These are phyloP conservation scores for Trichocladium antarcticum DNA, from an alignment of 495 filamentous ascomycete species.

Conservation along the genomic window DNA sequence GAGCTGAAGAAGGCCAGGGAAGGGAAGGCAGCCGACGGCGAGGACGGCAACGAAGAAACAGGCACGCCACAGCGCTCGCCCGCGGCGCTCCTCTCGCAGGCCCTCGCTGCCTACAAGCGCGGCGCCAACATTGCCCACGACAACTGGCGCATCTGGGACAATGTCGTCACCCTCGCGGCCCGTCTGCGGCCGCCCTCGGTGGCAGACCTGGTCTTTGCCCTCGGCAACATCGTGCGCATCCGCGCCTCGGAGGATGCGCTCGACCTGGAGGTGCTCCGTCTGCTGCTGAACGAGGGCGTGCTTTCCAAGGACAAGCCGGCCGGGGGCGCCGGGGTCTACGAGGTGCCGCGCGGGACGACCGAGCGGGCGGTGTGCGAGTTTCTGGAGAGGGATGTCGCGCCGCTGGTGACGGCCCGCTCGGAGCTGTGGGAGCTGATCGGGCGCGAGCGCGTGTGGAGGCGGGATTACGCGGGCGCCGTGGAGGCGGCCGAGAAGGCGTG, in stretches of 20 bases:
- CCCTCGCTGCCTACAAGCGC: slow-evolving; percentile 71
- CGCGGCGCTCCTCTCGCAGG: slow-evolving; percentile 54
- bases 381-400: slow-evolving; percentile 57
- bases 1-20: slow-evolving; percentile 26
- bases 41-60: slow-evolving; percentile 19
- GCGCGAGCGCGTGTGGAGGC: slow-evolving; percentile 57
- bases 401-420: slow-evolving; percentile 70
- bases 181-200: slow-evolving; percentile 64
- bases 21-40: slow-evolving; percentile 1
- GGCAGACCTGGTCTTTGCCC: slow-evolving; percentile 58
- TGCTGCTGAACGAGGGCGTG: slow-evolving; percentile 60
- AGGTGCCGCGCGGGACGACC: slow-evolving; percentile 36
- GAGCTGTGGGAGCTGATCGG: slow-evolving; percentile 65
- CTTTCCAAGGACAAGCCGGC: slow-evolving; percentile 22
- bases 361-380: slow-evolving; percentile 54
- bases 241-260: slow-evolving; percentile 63
- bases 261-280: slow-evolving; percentile 58
- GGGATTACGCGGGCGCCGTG: slow-evolving; percentile 56
- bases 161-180: slow-evolving; percentile 74
- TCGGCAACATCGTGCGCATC: slow-evolving; percentile 64
- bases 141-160: slow-evolving; percentile 90
- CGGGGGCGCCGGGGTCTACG: slow-evolving; percentile 27
- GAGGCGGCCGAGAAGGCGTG: slow-evolving; percentile 82
- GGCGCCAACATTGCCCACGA: slow-evolving; percentile 70
- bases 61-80: slow-evolving; percentile 28